These are phyloP conservation scores for Botrytis deweyae DNA, from an alignment of 2,329 filamentous ascomycete species.

Conservation along the genomic window DNA sequence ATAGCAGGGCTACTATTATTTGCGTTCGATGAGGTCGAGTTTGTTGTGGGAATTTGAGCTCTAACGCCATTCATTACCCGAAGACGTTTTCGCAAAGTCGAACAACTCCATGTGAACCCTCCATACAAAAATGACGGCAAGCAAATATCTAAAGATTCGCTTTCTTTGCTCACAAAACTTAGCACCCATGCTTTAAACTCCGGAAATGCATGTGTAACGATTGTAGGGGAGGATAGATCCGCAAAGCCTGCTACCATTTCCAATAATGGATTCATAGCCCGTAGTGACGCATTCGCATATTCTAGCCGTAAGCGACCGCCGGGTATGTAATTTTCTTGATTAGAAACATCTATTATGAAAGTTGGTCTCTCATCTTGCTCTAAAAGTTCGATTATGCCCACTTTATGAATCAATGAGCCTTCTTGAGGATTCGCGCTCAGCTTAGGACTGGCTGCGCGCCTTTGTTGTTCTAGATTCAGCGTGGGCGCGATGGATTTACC, in stretches of 20 bases:
- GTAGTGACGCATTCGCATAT: slow-evolving; percentile 68
- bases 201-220: slow-evolving; percentile 49
- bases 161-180: slow-evolving; percentile 52
- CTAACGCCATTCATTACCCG: slow-evolving; percentile 63
- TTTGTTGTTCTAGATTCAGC: neutral
- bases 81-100: slow-evolving; percentile 65
- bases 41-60: slow-evolving; percentile 13
- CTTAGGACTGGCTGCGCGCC: neutral
- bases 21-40: neutral
- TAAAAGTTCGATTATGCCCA: slow-evolving; percentile 70
- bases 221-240: slow-evolving; percentile 37
- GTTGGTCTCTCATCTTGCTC: slow-evolving; percentile 76
- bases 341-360: slow-evolving; percentile 69
- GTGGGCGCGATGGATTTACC: slow-evolving; percentile 35
- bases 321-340: slow-evolving; percentile 53
- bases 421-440: slow-evolving; percentile 42
- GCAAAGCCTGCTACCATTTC: slow-evolving; percentile 36
- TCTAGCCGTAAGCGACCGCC: slow-evolving; percentile 57
- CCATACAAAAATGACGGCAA: slow-evolving; percentile 60
- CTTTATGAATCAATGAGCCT: slow-evolving; percentile 57
- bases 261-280: slow-evolving; percentile 42
- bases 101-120: slow-evolving; percentile 67
- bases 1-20: neutral
- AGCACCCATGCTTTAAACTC: slow-evolving; percentile 71
- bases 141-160: slow-evolving; percentile 53